These are phyloP conservation scores for Yamadazyma buinensis DNA, from an alignment of 1,139 yeast genomes.

Conservation along the genomic window DNA sequence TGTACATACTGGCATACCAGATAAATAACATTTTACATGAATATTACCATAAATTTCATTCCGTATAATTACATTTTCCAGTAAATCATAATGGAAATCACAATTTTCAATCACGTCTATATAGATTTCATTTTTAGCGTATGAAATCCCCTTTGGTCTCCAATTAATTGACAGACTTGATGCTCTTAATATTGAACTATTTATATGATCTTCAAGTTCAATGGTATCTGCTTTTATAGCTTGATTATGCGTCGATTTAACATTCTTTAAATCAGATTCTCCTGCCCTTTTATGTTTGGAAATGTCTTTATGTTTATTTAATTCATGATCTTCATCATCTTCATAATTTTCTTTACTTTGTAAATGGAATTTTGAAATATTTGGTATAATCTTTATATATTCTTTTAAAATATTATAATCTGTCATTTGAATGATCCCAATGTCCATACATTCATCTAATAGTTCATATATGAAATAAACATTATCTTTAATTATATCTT, in stretches of 20 bases:
- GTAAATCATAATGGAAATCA: conserved; percentile 38
- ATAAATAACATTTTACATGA: conserved; percentile 37
- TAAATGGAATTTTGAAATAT: conserved; percentile 20
- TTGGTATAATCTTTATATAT: conserved; percentile 40
- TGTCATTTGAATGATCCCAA: conserved; percentile 41
- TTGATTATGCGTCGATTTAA: conserved; percentile 39
- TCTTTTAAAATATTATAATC: conserved; percentile 44
- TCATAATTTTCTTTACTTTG: conserved; percentile 13
- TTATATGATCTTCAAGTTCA: conserved; percentile 34
- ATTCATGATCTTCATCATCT: conserved; percentile 2
- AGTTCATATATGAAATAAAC: conserved; percentile 38
- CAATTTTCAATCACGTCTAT: conserved; percentile 41
- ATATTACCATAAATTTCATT: conserved; percentile 40
- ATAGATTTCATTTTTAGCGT: conserved; percentile 45
- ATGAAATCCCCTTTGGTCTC: conserved; percentile 48
- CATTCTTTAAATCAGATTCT: conserved; percentile 12
- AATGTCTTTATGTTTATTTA: not conserved
- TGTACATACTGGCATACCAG: conserved; percentile 46
- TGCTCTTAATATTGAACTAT: conserved; percentile 55
- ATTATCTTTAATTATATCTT: conserved; percentile 38
- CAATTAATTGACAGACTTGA: conserved; percentile 42
- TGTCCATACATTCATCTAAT: conserved; percentile 45
- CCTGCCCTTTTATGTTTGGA: conserved; percentile 2
- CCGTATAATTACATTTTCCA: conserved; percentile 22
- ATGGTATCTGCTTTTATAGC: conserved; percentile 33